phyloP scores from a whole-genome alignment of 768 basidiomycete genomes.

The Termitomyces sp. region DNA sequence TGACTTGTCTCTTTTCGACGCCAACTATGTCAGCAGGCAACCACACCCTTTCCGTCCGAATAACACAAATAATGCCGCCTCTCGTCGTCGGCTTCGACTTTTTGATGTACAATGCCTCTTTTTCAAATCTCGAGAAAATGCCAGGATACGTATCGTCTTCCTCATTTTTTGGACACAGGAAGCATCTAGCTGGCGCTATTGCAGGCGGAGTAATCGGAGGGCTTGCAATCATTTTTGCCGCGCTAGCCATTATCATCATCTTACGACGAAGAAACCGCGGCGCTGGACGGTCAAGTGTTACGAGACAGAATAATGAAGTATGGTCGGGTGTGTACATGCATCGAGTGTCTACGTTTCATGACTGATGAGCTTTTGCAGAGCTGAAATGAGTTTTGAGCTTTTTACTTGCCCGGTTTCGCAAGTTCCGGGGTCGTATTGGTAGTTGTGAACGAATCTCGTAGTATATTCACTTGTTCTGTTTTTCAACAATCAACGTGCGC shows the following conservation, averaged over 20 bases:
- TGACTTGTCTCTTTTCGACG: conserved; percentile 27
- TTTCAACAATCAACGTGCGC: neutral
- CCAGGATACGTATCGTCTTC: conserved; percentile 9
- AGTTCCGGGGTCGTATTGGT: neutral
- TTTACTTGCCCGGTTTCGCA: too few relatives aligned
- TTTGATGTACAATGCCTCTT: conserved; percentile 32
- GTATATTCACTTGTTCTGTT: neutral
- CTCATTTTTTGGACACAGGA: neutral
- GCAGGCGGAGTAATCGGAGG: conserved; percentile 16
- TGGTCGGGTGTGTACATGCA: conserved; percentile 6
- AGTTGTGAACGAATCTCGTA: neutral
- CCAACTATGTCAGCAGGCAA: conserved; percentile 24
- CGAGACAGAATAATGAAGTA: neutral
- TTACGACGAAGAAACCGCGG: neutral
- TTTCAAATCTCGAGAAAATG: conserved; percentile 17
- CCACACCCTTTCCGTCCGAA: conserved; percentile 31
- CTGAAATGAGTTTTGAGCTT: neutral
- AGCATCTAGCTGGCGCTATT: conserved; percentile 4
- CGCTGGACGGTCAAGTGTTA: neutral
- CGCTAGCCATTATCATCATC: neutral
- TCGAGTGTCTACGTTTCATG: too few relatives aligned
- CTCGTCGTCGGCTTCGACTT: conserved; percentile 33
- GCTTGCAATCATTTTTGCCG: neutral
- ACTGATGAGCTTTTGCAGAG: neutral
- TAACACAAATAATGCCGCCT: conserved; percentile 26